A percentile compares a stretch with the other conserved stretches of the same genome.
These are phyloP conservation scores for Aspergillus bridgeri DNA, from an alignment of 495 filamentous ascomycete species.

Conservation along the genomic window DNA sequence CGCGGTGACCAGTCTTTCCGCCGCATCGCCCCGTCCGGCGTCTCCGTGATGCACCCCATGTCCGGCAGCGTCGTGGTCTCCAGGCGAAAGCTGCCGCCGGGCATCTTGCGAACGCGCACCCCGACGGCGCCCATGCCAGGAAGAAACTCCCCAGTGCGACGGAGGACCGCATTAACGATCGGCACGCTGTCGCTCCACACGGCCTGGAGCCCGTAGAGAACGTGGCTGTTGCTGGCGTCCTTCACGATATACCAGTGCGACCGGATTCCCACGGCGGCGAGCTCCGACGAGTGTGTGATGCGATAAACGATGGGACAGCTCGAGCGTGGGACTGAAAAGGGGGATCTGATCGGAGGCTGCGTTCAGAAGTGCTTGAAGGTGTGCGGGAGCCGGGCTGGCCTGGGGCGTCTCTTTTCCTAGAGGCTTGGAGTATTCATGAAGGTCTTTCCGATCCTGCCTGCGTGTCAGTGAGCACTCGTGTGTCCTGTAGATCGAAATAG, in stretches of 20 bases:
- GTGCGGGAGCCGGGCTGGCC: conserved; percentile 5
- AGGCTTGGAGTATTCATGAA: conserved; percentile 8
- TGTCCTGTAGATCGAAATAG: background rate
- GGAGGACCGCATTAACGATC: conserved; percentile 15
- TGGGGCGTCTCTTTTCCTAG: background rate
- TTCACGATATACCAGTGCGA: conserved; percentile 22
- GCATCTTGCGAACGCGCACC: conserved; percentile 14
- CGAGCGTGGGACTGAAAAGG: conserved; percentile 8
- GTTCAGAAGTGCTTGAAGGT: conserved; percentile 15
- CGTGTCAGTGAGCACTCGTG: background rate
- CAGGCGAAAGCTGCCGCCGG: conserved; percentile 16
- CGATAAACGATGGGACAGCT: conserved; percentile 14
- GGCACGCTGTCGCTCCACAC: conserved; percentile 18
- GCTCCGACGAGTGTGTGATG: conserved; percentile 18
- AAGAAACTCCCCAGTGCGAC: conserved; percentile 17
- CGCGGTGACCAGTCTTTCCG: conserved; percentile 20
- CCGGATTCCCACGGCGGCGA: conserved; percentile 12
- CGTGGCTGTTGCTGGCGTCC: conserved; percentile 16
- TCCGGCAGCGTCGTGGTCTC: conserved; percentile 14
- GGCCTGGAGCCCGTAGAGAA: conserved; percentile 17
- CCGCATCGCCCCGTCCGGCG: conserved; percentile 14
- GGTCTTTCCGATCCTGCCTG: conserved; percentile 13
- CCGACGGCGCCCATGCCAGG: conserved; percentile 15
- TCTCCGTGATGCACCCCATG: conserved; percentile 15
- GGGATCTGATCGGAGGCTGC: conserved; percentile 10